phyloP scores from a whole-genome alignment of 352 stramenopile species.

The Globisporangium sylvaticum region DNA sequence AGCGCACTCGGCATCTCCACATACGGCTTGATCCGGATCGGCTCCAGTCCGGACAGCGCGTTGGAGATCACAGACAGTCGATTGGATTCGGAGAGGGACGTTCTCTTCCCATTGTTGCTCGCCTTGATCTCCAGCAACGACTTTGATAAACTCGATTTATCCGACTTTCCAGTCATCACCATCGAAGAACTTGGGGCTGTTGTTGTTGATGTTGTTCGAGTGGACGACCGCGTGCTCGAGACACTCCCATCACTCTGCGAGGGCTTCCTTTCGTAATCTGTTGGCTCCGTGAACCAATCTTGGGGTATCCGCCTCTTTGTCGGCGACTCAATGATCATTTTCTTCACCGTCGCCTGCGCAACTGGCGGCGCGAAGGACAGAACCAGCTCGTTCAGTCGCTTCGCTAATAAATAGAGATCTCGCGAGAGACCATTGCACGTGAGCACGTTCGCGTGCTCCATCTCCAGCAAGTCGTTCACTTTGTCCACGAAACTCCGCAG shows the following conservation, averaged over 20 bases:
- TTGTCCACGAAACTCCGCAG: constrained; percentile 36
- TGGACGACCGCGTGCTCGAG: constrained; percentile 31
- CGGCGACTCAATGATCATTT: constrained; percentile 59
- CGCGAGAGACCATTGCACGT: constrained; percentile 66
- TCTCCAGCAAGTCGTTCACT: constrained; percentile 25
- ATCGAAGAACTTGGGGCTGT: not conserved
- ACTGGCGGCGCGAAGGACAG: constrained; percentile 56
- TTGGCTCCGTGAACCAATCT: constrained; percentile 70
- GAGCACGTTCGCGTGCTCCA: constrained; percentile 45
- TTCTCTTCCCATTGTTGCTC: constrained; percentile 26
- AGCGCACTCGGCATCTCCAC: constrained; percentile 39
- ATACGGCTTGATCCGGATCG: constrained; percentile 55
- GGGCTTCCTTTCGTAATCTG: constrained; percentile 23
- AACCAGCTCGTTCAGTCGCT: constrained; percentile 49
- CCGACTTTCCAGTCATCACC: constrained; percentile 16
- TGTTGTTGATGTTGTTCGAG: not conserved
- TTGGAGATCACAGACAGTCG: constrained; percentile 23
- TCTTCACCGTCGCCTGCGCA: constrained; percentile 73
- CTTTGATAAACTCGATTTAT: constrained; percentile 37
- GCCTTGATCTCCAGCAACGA: constrained; percentile 44
- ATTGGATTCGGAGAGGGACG: constrained; percentile 36
- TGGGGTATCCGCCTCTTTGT: constrained; percentile 67
- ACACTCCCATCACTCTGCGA: constrained; percentile 1
- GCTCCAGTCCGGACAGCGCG: constrained; percentile 26
- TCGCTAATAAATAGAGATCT: constrained; percentile 53